Percentiles rank a stretch among this genome's conserved stretches.
Evolutionary conservation across 306 rosid species (phyloP).

Genomic region (Alnus rubra): DNA sequence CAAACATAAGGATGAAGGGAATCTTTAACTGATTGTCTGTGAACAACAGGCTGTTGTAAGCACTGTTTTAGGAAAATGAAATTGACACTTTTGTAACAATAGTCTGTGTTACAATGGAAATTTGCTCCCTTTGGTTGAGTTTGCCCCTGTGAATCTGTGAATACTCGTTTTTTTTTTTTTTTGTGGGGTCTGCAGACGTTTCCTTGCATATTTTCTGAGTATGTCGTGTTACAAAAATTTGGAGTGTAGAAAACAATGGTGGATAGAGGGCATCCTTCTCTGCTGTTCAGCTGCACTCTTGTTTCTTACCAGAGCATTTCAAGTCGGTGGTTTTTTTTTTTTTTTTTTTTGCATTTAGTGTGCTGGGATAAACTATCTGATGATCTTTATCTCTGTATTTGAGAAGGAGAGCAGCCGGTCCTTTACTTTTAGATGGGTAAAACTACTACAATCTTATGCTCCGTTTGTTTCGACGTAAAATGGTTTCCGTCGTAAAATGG

Average conservation of each 20-base stretch:
- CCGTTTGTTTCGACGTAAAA: too few relatives aligned
- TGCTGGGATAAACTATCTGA: neutral
- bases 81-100: neutral
- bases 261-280: neutral
- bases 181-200: neutral
- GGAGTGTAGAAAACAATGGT: neutral
- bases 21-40: neutral
- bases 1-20: neutral
- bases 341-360: neutral
- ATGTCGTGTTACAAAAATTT: neutral
- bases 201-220: neutral
- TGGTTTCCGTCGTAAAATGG: too few relatives aligned
- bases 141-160: neutral
- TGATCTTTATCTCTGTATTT: neutral
- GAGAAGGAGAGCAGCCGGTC: neutral
- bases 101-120: neutral
- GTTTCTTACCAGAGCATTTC: neutral
- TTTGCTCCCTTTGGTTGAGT: neutral
- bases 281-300: neutral
- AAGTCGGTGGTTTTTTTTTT: neutral
- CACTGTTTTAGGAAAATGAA: neutral
- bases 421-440: too few relatives aligned
- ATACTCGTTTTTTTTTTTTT: neutral
- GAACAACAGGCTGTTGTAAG: neutral
- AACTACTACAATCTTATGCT: too few relatives aligned